Evolutionary conservation across 2,329 filamentous ascomycete genomes (phyloP).

Genomic region (Beauveria sp.): DNA sequence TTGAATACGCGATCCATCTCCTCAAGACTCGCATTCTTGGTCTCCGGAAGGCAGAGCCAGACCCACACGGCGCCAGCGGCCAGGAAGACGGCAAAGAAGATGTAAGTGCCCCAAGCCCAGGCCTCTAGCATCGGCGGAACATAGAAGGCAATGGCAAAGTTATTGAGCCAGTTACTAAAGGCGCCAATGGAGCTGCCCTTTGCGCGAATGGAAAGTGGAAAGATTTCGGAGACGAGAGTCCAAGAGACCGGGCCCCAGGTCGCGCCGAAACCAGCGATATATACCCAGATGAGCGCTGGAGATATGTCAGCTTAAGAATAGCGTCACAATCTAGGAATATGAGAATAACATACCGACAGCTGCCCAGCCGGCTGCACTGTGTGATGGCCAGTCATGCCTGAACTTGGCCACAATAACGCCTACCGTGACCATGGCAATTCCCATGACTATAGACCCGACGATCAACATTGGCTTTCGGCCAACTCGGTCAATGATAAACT

Average conservation of each 20-base stretch:
- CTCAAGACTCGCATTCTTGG: constrained; percentile 45
- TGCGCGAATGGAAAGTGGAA: constrained; percentile 35
- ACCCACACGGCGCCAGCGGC: constrained; percentile 39
- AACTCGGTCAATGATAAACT: constrained; percentile 30
- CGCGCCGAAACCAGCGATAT: constrained; percentile 41
- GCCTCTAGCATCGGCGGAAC: constrained; percentile 31
- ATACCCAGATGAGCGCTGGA: constrained; percentile 30
- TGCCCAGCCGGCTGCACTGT: constrained; percentile 30
- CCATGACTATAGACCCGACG: constrained; percentile 31
- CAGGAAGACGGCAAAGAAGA: constrained; percentile 48
- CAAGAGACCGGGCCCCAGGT: constrained; percentile 40
- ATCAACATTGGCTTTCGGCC: constrained; percentile 33
- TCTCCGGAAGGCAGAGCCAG: constrained; percentile 46
- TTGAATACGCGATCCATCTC: constrained; percentile 46
- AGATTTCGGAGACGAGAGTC: constrained; percentile 42
- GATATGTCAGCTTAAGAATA: background rate
- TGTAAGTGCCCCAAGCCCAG: constrained; percentile 43
- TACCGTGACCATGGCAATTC: constrained; percentile 29
- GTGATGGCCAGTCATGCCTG: constrained; percentile 27
- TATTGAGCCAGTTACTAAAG: constrained; percentile 37
- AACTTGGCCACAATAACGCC: constrained; percentile 33
- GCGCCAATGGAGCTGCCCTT: constrained; percentile 36
- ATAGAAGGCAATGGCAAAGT: constrained; percentile 40
- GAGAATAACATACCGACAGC: constrained; percentile 20
- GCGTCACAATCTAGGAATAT: background rate